phyloP scores from a whole-genome alignment of 2,329 filamentous ascomycete species.

The Fusarium pseudoanthophilum region DNA sequence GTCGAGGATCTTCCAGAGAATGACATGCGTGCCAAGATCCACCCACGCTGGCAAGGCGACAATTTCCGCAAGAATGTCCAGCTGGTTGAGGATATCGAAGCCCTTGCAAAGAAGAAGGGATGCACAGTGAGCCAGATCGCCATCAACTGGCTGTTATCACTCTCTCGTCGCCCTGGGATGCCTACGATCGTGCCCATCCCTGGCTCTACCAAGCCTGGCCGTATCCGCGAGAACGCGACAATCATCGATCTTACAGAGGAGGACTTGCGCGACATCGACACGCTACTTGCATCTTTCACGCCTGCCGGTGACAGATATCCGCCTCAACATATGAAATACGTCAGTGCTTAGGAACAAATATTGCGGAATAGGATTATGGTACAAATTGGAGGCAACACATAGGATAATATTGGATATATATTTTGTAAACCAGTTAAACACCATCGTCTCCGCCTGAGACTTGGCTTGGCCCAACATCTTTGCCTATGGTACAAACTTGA shows the following conservation, averaged over 20 bases:
- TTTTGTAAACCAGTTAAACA: neutral
- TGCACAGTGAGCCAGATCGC: conserved; percentile 73
- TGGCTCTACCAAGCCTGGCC: conserved; percentile 65
- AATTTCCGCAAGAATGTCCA: conserved; percentile 72
- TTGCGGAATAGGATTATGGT: neutral
- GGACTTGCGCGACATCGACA: conserved; percentile 63
- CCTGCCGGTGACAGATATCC: conserved; percentile 62
- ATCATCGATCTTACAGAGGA: conserved; percentile 59
- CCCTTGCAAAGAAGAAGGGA: conserved; percentile 68
- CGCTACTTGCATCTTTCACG: conserved; percentile 59
- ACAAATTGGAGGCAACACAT: neutral
- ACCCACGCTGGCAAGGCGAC: conserved; percentile 70
- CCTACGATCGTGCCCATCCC: conserved; percentile 73
- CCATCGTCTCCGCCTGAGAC: neutral
- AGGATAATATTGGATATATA: neutral
- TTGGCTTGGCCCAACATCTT: neutral
- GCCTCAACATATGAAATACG: conserved; percentile 34
- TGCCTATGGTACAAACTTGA: neutral
- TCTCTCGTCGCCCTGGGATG: conserved; percentile 63
- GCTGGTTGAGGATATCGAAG: conserved; percentile 66
- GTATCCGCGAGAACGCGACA: conserved; percentile 70
- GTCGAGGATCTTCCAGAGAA: conserved; percentile 65
- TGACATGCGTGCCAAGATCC: conserved; percentile 54
- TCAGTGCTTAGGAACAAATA: conserved; percentile 20
- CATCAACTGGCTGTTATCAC: conserved; percentile 68